Percentiles rank a stretch among this genome's conserved stretches.
Conservation (phyloP, 2,329 filamentous ascomycete genomes). For the Ilyonectria destructans region DNA sequence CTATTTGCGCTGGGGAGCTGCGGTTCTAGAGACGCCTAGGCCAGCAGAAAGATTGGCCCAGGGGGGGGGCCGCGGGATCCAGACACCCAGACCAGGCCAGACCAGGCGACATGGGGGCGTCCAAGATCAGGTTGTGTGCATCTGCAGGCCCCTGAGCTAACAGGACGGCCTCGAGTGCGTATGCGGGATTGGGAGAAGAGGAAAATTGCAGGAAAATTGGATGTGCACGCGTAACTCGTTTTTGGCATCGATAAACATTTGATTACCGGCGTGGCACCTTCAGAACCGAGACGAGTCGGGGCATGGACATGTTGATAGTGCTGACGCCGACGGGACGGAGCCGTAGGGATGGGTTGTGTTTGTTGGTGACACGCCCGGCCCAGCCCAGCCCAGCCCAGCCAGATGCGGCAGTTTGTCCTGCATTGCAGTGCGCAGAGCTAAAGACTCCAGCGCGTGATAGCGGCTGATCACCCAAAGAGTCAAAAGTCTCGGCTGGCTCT, state of each 20-base stretch:
- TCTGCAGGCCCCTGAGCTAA: slow-evolving; percentile 30
- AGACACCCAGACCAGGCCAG: not conserved
- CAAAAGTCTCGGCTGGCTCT: not conserved
- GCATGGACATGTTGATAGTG: not conserved
- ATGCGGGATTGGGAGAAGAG: not conserved
- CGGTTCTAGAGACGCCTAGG: slow-evolving; percentile 7
- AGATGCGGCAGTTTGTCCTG: slow-evolving; percentile 3
- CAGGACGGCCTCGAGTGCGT: not conserved
- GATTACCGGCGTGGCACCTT: not conserved
- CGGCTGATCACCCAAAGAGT: slow-evolving; percentile 5
- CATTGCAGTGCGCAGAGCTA: slow-evolving; percentile 10
- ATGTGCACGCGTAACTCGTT: not conserved
- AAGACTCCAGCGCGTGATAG: slow-evolving; percentile 2
- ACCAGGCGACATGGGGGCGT: not conserved
- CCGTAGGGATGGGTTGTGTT: not conserved
- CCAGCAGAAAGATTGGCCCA: slow-evolving; percentile 25
- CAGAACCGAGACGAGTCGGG: not conserved
- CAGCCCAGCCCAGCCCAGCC: not conserved
- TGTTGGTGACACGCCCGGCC: not conserved
- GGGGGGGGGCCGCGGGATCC: not conserved
- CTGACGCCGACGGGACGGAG: not conserved
- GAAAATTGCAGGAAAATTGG: not conserved
- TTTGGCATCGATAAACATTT: not conserved
- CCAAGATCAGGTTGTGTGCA: slow-evolving; percentile 25
- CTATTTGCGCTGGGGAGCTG: slow-evolving; percentile 3